Base-by-base conservation (phyloP, 495 filamentous ascomycete genomes). In the Neurospora sp. region DNA sequence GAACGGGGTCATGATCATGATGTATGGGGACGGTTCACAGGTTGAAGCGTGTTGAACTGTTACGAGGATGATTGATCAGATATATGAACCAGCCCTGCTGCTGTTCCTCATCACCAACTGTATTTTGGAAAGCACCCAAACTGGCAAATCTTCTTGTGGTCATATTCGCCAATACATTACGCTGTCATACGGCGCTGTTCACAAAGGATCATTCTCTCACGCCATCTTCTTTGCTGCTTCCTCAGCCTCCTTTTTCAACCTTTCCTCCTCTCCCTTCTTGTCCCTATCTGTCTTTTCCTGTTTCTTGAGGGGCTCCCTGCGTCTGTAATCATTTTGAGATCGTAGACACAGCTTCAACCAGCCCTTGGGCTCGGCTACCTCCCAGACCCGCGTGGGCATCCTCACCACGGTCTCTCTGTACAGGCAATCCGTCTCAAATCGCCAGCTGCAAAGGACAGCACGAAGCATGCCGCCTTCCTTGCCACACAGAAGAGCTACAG, bases 401-500 rank as follows among this genome's bases (percentile, higher is more conserved):
- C 82, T 71, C 68, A 83, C 65, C 3, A 84, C 82, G 27, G 83
- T 78, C 73, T 84, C 82, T 4, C 78, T 72, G 53, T 78, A 78
- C 17, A 83, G 68, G 4, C 75, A 80, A 37, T 74, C 69, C 6
- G 71, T 79, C 7, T 72, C 72, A 72, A 73, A 77, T 44, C 82
- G 79, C 53, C 78, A 82, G n/a, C 78, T 80, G 68, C 82, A 84
- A 4, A 77, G 71, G 39, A 84, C 40, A 27, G 81, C 78, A 10
- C 83, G 72, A 65, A 80, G 77, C 81, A 82, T 83, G 20, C 82
- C 83, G 2, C 83, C 83, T 73, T 85, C 83, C 3, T 68, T 72
- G 6, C 81, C 82, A 38, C 81, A 81, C 1, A 83, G 35, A 14
- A 84, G 61, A 14, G 79, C 72, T 16, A 73, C 73, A 0, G 70